Evolutionary conservation across 2,329 filamentous ascomycete genomes (phyloP).

Genomic region (Fusarium pseudoanthophilum): DNA sequence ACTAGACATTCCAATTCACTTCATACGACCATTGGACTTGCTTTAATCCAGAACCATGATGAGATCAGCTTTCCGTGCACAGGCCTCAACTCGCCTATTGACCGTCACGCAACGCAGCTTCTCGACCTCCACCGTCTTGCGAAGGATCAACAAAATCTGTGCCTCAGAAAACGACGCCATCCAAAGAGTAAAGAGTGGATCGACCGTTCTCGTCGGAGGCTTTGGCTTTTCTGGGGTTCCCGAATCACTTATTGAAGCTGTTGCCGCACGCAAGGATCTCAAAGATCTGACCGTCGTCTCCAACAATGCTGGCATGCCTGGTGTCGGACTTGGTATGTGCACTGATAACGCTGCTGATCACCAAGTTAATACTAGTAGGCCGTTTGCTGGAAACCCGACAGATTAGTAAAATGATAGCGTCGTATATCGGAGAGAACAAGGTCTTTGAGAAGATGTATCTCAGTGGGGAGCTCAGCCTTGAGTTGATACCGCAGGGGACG

Average conservation of each 20-base stretch:
- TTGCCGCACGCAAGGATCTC: conserved; percentile 69
- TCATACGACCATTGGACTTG: rapidly evolving
- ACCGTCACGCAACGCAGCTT: neutral
- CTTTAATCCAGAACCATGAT: neutral
- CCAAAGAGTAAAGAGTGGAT: conserved; percentile 78
- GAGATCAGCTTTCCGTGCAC: neutral
- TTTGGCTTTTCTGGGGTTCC: conserved; percentile 85
- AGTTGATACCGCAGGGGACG: conserved; percentile 90
- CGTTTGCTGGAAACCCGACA: conserved; percentile 59
- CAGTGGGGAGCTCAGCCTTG: conserved; percentile 83
- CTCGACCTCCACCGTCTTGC: neutral
- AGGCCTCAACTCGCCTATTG: neutral
- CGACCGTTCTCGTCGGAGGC: conserved; percentile 79
- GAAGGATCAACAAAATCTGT: conserved; percentile 75
- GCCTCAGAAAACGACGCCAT: conserved; percentile 74
- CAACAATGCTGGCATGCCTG: conserved; percentile 90
- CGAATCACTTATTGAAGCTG: conserved; percentile 76
- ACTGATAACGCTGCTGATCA: conserved; percentile 48
- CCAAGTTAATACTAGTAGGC: conserved; percentile 58
- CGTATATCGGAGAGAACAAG: conserved; percentile 94
- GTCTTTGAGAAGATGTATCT: conserved; percentile 90
- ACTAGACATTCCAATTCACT: rapidly evolving
- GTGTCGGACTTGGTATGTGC: conserved; percentile 73
- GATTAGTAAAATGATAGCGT: conserved; percentile 89
- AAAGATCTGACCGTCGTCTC: conserved; percentile 85